Percentiles rank a stretch among this genome's conserved stretches.
Conservation (phyloP, 2,329 filamentous ascomycete species). For the Aurifilum marmelostoma region DNA sequence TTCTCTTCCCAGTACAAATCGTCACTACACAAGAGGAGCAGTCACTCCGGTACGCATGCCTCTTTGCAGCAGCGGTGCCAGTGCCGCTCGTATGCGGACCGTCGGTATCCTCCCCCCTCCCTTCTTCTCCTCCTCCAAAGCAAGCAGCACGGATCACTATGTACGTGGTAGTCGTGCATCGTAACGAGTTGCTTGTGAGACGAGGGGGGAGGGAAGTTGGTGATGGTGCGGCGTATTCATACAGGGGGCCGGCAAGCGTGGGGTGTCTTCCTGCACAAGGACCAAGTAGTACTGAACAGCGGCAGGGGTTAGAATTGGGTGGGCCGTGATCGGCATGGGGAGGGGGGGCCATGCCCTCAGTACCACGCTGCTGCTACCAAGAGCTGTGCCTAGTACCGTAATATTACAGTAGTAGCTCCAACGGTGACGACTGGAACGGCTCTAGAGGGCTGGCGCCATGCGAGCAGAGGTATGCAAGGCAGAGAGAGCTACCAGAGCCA, state of each 20-base stretch:
- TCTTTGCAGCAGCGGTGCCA: not conserved
- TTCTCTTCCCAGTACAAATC: not conserved
- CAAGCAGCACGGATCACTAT: not conserved
- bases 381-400: not conserved
- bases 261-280: conserved; percentile 25
- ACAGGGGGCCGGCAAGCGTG: conserved; percentile 20
- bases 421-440: not conserved
- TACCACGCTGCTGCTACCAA: not conserved
- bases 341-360: conserved; percentile 20
- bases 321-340: conserved; percentile 26
- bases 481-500: not conserved
- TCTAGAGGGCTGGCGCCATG: not conserved
- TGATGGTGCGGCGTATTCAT: conserved; percentile 12
- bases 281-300: conserved; percentile 14
- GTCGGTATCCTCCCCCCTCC: not conserved
- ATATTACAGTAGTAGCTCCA: not conserved
- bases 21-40: not conserved
- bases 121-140: not conserved
- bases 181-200: not conserved
- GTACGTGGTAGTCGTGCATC: not conserved
- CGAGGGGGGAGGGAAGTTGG: conserved; percentile 4
- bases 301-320: conserved; percentile 12
- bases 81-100: not conserved
- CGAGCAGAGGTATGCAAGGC: not conserved
- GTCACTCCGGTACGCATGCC: not conserved